Evolutionary conservation across 2,329 filamentous ascomycete genomes (phyloP).

Genomic region (Aureobasidium mangrovei): DNA sequence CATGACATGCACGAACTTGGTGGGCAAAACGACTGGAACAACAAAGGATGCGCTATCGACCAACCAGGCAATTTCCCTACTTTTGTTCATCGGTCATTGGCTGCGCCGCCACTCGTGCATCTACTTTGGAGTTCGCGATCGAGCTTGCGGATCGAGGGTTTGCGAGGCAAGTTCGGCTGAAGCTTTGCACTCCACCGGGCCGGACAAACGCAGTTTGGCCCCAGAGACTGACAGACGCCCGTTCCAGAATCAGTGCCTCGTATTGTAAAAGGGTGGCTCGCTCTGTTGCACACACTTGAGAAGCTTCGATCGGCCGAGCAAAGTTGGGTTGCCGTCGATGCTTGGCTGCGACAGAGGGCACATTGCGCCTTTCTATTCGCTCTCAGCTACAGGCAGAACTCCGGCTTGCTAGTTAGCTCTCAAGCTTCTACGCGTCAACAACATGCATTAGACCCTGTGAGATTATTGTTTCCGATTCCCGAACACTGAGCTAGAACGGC

Average conservation of each 20-base stretch:
- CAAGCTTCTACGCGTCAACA: constrained; percentile 5
- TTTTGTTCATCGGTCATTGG: neutral
- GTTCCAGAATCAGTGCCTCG: too few relatives aligned
- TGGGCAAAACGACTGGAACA: neutral
- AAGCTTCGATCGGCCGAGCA: too few relatives aligned
- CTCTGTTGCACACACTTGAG: too few relatives aligned
- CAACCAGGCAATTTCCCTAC: neutral
- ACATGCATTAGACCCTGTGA: neutral
- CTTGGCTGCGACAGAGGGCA: neutral
- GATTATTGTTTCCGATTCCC: too few relatives aligned
- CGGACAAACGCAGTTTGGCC: neutral
- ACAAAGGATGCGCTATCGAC: neutral
- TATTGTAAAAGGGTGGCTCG: too few relatives aligned
- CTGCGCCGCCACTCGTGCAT: neutral
- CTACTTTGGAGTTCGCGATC: neutral
- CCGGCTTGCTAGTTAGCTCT: neutral
- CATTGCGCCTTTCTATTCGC: neutral
- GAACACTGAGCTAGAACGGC: too few relatives aligned
- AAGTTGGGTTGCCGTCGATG: neutral
- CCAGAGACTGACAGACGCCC: too few relatives aligned
- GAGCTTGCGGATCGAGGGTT: constrained; percentile 8
- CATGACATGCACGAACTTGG: constrained; percentile 10
- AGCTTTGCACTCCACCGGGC: neutral
- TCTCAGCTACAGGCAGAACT: neutral
- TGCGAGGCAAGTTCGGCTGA: neutral